Conservation (phyloP, 2,329 filamentous ascomycete genomes). For the Venturiaceae sp. region DNA sequence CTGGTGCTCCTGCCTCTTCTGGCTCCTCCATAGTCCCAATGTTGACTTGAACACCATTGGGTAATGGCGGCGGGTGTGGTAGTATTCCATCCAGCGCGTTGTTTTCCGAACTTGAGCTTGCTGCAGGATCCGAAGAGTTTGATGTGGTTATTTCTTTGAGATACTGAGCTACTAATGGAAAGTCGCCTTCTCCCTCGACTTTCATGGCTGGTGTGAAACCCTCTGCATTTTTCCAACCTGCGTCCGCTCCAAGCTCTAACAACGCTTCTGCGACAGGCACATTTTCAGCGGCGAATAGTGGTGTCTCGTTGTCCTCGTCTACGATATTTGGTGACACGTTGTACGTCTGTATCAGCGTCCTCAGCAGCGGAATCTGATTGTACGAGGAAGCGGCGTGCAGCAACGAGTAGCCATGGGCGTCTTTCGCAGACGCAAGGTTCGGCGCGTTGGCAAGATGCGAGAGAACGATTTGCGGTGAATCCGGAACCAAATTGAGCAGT, state of each 20-base stretch:
- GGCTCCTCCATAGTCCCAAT: conserved; percentile 62
- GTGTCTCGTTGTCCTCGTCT: conserved; percentile 88
- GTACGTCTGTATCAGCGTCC: conserved; percentile 65
- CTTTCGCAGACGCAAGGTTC: conserved; percentile 65
- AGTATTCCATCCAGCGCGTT: conserved; percentile 10
- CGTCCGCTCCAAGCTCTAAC: conserved; percentile 67
- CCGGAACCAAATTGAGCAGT: conserved; percentile 56
- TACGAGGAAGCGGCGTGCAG: conserved; percentile 91
- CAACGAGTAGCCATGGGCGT: conserved; percentile 88
- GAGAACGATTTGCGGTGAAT: conserved; percentile 66
- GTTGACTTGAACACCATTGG: conserved; percentile 67
- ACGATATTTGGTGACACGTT: conserved; percentile 68
- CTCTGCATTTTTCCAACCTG: conserved; percentile 56
- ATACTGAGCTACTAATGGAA: conserved; percentile 65
- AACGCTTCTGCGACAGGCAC: conserved; percentile 67
- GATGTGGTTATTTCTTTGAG: conserved; percentile 31
- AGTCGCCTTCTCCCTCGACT: conserved; percentile 69
- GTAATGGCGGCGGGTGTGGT: conserved; percentile 51
- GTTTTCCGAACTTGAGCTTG: conserved; percentile 17
- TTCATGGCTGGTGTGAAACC: conserved; percentile 74
- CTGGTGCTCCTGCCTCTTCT: conserved; percentile 53
- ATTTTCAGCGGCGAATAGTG: conserved; percentile 86
- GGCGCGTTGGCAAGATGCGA: conserved; percentile 65
- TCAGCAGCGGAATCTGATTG: conserved; percentile 72
- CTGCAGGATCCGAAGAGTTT: conserved; percentile 17